phyloP scores from a whole-genome alignment of 2,329 filamentous ascomycete species.

The Apiospora phragmitis region DNA sequence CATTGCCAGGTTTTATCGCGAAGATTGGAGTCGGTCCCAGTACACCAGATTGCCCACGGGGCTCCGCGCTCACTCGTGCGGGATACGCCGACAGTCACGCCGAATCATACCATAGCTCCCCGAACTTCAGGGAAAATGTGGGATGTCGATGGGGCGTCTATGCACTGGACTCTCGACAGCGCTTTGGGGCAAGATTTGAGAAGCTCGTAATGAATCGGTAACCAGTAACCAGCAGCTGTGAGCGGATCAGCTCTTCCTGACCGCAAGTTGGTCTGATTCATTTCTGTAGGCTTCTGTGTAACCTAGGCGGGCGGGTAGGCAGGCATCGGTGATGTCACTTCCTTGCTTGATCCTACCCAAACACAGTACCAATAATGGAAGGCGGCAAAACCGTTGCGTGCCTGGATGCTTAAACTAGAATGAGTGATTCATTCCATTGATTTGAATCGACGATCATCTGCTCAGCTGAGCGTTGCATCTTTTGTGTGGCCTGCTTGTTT shows the following conservation, averaged over 20 bases:
- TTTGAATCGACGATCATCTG: neutral
- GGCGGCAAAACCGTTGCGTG: neutral
- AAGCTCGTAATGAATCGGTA: neutral
- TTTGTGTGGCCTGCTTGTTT: neutral
- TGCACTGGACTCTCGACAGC: neutral
- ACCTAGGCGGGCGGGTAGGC: neutral
- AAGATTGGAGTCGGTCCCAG: neutral
- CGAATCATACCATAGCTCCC: constrained; percentile 3
- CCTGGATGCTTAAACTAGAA: neutral
- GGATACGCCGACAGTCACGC: constrained; percentile 5
- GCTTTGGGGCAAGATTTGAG: neutral
- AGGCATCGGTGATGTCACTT: neutral
- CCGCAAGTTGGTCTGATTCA: constrained; percentile 7
- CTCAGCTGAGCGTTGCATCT: neutral
- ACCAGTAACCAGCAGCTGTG: neutral
- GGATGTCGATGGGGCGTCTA: neutral
- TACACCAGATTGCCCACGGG: neutral
- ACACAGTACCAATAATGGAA: neutral
- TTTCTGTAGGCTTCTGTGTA: neutral
- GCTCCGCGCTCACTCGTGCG: neutral
- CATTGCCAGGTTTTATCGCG: neutral
- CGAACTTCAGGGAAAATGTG: neutral
- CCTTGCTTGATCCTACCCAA: neutral
- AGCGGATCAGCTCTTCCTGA: neutral
- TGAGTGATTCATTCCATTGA: neutral